phyloP scores from a whole-genome alignment of 805 yeast species.

The Kodamaea nitidulidarum region DNA sequence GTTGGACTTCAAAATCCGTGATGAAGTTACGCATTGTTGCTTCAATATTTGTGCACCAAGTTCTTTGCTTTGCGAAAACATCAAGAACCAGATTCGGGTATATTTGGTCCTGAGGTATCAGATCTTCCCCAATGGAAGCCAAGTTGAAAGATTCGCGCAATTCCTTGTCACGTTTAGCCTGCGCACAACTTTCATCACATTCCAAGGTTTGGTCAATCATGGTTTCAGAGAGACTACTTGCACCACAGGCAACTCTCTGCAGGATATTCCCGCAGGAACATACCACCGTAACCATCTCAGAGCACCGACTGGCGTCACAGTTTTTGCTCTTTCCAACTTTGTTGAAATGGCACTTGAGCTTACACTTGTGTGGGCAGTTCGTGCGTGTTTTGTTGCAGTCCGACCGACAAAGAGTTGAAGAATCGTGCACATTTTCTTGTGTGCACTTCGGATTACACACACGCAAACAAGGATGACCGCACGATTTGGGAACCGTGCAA shows the following conservation, averaged over 20 bases:
- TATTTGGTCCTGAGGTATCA: constrained; percentile 20
- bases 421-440: constrained; percentile 51
- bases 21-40: constrained; percentile 47
- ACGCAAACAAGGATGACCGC: constrained; percentile 48
- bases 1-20: constrained; percentile 23
- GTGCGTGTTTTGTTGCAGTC: constrained; percentile 50
- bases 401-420: constrained; percentile 47
- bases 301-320: constrained; percentile 54
- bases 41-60: constrained; percentile 71
- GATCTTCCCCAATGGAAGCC: constrained; percentile 11
- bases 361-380: constrained; percentile 69
- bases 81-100: constrained; percentile 46
- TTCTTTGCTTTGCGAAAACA: constrained; percentile 50
- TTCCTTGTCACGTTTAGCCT: constrained; percentile 53
- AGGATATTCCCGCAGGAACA: constrained; percentile 66
- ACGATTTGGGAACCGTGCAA: constrained; percentile 29
- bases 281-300: constrained; percentile 42
- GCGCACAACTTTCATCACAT: constrained; percentile 71
- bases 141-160: constrained; percentile 59
- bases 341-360: constrained; percentile 57
- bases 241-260: constrained; percentile 53
- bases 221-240: constrained; percentile 32
- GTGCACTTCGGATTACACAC: constrained; percentile 63
- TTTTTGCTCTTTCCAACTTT: constrained; percentile 27
- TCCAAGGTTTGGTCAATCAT: constrained; percentile 38